Base-by-base conservation (phyloP, 2,329 filamentous ascomycete genomes). In the Sclerotinia sclerotiorum region DNA sequence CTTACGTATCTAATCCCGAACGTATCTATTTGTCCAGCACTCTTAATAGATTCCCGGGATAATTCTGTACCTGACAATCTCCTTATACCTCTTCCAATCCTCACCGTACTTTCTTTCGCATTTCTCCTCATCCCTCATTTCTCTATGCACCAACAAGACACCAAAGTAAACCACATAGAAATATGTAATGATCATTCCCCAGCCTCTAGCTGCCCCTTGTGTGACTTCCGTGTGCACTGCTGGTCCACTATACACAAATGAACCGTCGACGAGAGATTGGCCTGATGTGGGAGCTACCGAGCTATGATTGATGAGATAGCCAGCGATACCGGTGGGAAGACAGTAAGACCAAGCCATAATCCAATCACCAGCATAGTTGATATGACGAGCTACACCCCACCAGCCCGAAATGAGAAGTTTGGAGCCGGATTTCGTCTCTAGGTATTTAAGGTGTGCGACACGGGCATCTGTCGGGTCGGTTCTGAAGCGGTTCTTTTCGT, bases 291-390 rank as follows among this genome's bases (percentile, higher is more conserved):
- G 82, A 46, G 80, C 74, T 8, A 79, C 79, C 35, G 81, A 79
- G 44, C 82, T 79, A 62, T 84, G 82, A 56, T 84, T 80, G 63
- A 97, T 88, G 52, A 89, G 82, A 78, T 94, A 97, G 17, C 94
- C 94, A 0, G 93, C 90, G 69, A 96, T 79, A 0, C 92, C 91
- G 0, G 94, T 97, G 1, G 94, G 94, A 55, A 97, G 83, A 72
- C 88, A 92, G 80, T 95, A 97, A 0, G 93, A 88, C 92, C 93
- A 97, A 11, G 90, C 87, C 87, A 97, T 94, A 73, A 95, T 84
- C 94, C 94, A 97, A 81, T 98, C 94, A 65, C 94, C 94, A 0
- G 97, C 81, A 80, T 98, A 97, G 82, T 97, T 98, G 84, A 97
- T 94, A 80, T 98, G 94, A 54, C 94, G 88, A 0, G 94, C 91